Conservation (phyloP, 225 moss, liverwort and hornwort genomes). For the Bryoerythrophyllum caledonicum region DNA sequence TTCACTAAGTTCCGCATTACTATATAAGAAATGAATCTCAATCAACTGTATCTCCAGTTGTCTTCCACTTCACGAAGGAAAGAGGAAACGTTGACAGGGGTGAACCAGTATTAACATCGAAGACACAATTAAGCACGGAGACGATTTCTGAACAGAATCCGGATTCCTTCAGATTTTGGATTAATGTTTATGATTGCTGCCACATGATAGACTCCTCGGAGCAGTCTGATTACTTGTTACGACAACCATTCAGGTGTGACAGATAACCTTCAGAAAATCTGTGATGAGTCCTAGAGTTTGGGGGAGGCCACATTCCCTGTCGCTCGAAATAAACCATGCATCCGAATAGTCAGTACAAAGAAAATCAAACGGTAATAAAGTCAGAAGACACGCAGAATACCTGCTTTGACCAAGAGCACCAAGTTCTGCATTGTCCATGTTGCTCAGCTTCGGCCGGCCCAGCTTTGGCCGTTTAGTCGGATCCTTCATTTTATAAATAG, state of each 20-base stretch:
- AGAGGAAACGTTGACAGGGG: neutral
- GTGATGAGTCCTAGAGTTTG: neutral
- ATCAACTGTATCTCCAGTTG: neutral
- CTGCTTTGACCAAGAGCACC: conserved; percentile 98
- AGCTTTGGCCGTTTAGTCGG: conserved; percentile 67
- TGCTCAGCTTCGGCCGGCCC: conserved; percentile 82
- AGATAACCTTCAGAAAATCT: neutral
- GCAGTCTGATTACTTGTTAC: neutral
- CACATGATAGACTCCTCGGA: conserved; percentile 6
- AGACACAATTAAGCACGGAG: too few relatives aligned
- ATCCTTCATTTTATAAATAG: conserved; percentile 86
- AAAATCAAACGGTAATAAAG: neutral
- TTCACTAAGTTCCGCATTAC: neutral
- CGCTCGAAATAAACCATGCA: neutral
- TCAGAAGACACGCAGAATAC: conserved; percentile 37
- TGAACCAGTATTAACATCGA: neutral
- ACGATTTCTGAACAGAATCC: neutral
- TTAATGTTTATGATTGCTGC: neutral
- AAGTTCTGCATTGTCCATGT: conserved; percentile 69
- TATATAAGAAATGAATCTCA: conserved; percentile 2
- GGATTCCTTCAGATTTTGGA: neutral
- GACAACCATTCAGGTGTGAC: neutral
- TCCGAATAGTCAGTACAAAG: neutral
- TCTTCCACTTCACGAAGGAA: conserved; percentile 1
- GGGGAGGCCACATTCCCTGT: neutral